Conservation (phyloP, 1,139 yeast genomes). For the Torulaspora globosa region DNA sequence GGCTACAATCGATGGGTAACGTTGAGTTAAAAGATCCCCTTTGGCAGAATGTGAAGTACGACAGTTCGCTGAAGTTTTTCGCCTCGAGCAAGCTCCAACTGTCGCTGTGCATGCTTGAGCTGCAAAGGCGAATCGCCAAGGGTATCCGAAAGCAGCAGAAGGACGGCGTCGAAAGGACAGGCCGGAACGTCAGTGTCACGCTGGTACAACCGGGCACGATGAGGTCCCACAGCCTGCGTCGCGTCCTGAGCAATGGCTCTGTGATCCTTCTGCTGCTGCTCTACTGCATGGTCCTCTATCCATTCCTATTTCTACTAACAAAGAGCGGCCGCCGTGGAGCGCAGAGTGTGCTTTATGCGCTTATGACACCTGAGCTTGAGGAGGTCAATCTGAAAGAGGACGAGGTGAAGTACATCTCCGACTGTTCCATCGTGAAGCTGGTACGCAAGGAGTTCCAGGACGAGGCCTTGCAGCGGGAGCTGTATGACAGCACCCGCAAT, state of each 20-base stretch:
- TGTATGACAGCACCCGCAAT: slow-evolving; percentile 61
- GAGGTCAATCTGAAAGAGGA: slow-evolving; percentile 38
- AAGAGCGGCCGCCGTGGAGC: slow-evolving; percentile 76
- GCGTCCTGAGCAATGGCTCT: slow-evolving; percentile 74
- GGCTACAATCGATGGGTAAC: slow-evolving; percentile 68
- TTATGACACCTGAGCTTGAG: slow-evolving; percentile 66
- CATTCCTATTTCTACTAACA: slow-evolving; percentile 75
- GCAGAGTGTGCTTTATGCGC: slow-evolving; percentile 67
- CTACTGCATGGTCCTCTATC: slow-evolving; percentile 63
- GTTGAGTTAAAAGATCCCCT: slow-evolving; percentile 64
- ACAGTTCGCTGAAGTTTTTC: slow-evolving; percentile 67
- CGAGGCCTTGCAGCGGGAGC: slow-evolving; percentile 52
- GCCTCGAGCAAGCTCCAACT: slow-evolving; percentile 79
- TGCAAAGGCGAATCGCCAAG: slow-evolving; percentile 56
- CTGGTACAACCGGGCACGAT: slow-evolving; percentile 88
- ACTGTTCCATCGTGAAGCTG: slow-evolving; percentile 58
- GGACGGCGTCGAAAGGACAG: slow-evolving; percentile 55
- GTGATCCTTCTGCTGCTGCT: slow-evolving; percentile 59
- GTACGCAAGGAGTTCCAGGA: slow-evolving; percentile 64
- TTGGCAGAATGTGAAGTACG: slow-evolving; percentile 57
- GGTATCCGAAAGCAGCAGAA: slow-evolving; percentile 38
- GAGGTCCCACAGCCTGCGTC: slow-evolving; percentile 80
- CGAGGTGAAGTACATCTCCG: slow-evolving; percentile 70
- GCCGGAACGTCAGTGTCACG: slow-evolving; percentile 67
- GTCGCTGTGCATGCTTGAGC: slow-evolving; percentile 68